Evolutionary conservation across 345 rosid genomes (phyloP).

Genomic region (Citrus unshiu): DNA sequence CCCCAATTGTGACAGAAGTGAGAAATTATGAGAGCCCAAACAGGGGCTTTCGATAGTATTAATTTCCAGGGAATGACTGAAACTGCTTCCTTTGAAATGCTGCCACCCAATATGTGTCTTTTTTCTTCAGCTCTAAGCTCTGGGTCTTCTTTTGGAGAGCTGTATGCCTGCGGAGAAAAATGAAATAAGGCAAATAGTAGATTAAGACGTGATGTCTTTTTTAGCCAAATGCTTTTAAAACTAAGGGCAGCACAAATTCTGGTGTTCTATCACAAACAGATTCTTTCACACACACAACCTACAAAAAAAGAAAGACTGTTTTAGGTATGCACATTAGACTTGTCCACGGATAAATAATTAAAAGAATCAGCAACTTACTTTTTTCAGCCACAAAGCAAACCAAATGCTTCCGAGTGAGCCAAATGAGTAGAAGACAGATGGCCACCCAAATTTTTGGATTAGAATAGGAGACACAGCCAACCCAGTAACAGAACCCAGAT

Average conservation of each 20-base stretch:
- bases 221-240: background rate
- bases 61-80: slow-evolving; percentile 91
- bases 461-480: slow-evolving; percentile 78
- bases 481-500: slow-evolving; percentile 96
- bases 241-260: slow-evolving; percentile 10
- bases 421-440: slow-evolving; percentile 90
- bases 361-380: slow-evolving; percentile 38
- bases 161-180: slow-evolving; percentile 63
- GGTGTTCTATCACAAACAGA: background rate
- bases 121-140: slow-evolving; percentile 63
- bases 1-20: slow-evolving; percentile 99
- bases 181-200: slow-evolving; percentile 8
- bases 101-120: slow-evolving; percentile 57
- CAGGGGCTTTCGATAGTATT: slow-evolving; percentile 87
- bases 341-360: background rate
- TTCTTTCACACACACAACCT: background rate
- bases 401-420: slow-evolving; percentile 95
- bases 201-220: too few relatives aligned
- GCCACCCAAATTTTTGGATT: slow-evolving; percentile 89
- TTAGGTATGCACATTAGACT: background rate
- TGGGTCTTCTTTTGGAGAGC: slow-evolving; percentile 86
- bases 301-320: background rate
- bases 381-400: slow-evolving; percentile 73
- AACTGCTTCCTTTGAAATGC: slow-evolving; percentile 71
- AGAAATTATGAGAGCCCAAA: slow-evolving; percentile 94